Percentiles rank a stretch among this genome's conserved stretches.
Conservation (phyloP, 192 early-diverging fungal genomes). For the Podochytrium sp. region DNA sequence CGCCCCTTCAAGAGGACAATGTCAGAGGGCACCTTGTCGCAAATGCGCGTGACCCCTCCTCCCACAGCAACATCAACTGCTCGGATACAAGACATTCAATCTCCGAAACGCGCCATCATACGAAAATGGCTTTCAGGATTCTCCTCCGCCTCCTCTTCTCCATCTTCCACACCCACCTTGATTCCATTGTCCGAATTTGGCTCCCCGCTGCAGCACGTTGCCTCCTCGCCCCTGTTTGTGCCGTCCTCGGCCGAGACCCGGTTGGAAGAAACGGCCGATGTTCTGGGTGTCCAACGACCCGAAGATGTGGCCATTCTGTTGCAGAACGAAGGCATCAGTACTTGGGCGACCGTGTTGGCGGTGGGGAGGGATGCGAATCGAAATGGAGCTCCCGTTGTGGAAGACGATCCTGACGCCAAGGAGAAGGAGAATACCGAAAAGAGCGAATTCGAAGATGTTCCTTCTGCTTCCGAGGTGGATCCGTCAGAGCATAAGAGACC, state of each 20-base stretch:
- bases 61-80: no score
- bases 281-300: conserved; percentile 3
- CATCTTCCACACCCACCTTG: no score
- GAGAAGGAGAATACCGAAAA: neutral
- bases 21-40: no score
- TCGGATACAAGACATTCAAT: no score
- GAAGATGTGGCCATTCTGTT: conserved; percentile 12
- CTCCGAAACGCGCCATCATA: no score
- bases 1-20: no score
- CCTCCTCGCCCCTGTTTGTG: neutral
- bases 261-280: conserved; percentile 10
- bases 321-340: conserved; percentile 17
- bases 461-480: neutral
- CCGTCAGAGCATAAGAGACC: no score
- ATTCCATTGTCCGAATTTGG: no score
- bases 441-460: neutral
- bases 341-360: conserved; percentile 19
- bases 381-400: neutral
- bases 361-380: neutral
- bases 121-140: no score
- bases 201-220: no score
- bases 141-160: no score
- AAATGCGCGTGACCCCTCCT: no score
- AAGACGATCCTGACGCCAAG: neutral
- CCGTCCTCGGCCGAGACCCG: neutral